phyloP scores from a whole-genome alignment of 495 filamentous ascomycete genomes.

The Pyrenopolyporus hunteri region DNA sequence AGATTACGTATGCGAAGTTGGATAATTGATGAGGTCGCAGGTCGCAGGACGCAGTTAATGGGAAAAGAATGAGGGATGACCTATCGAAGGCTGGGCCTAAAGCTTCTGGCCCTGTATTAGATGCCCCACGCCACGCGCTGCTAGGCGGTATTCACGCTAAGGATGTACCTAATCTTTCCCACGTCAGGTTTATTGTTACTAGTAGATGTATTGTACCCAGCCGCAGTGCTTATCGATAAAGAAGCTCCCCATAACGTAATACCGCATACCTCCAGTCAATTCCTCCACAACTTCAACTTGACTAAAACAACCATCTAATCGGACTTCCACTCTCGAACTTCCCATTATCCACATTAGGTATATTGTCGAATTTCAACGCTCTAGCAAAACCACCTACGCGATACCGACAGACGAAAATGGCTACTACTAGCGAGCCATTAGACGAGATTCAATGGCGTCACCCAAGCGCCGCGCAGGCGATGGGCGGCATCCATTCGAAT shows the following conservation, averaged over 20 bases:
- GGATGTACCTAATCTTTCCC: no score
- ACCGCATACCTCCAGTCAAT: not conserved
- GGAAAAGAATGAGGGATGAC: no score
- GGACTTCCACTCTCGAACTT: not conserved
- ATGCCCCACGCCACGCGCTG: no score
- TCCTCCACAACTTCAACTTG: not conserved
- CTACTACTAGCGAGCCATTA: constrained; percentile 58
- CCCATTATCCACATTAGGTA: no score
- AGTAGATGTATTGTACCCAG: not conserved
- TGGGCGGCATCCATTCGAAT: constrained; percentile 64
- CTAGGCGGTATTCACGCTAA: no score
- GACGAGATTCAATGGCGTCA: constrained; percentile 82
- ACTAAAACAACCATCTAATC: not conserved
- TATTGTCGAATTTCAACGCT: not conserved
- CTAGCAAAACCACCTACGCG: not conserved
- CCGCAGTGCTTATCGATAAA: constrained; percentile 3
- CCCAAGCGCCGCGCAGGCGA: constrained; percentile 63
- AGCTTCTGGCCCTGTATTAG: not conserved
- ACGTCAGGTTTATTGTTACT: no score
- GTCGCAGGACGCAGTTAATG: no score
- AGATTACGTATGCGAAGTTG: no score
- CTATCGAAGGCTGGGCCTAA: no score
- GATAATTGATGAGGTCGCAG: no score
- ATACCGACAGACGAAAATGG: constrained; percentile 34
- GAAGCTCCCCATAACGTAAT: not conserved